Conservation (phyloP, 305 asterid genomes). For the Petunia hybrid region DNA sequence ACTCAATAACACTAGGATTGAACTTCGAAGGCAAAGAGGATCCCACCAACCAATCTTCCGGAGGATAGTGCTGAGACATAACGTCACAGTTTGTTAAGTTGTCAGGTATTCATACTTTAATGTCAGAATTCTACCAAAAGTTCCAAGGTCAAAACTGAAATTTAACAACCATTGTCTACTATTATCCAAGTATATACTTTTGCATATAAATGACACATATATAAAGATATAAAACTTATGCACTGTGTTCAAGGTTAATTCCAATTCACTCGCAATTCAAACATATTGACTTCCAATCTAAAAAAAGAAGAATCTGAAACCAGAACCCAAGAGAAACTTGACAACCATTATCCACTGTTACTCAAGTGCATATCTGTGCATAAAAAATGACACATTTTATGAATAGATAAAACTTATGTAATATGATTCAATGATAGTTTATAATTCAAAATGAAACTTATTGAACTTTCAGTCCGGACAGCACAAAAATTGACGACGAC, state of each 20-base stretch:
- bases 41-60: conserved; percentile 91
- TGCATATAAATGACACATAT: background rate
- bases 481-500: background rate
- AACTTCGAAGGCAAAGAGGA: conserved; percentile 86
- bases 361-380: background rate
- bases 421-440: background rate
- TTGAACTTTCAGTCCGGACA: background rate
- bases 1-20: conserved; percentile 60
- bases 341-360: background rate
- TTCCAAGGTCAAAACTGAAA: background rate
- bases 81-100: conserved; percentile 28
- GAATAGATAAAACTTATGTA: background rate
- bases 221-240: background rate
- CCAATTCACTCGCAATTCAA: background rate
- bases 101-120: conserved; percentile 4
- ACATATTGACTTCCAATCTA: background rate
- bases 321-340: background rate
- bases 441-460: background rate
- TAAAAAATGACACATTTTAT: background rate
- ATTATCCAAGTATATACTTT: conserved; percentile 22
- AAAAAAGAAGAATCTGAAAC: background rate
- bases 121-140: background rate
- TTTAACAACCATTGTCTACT: background rate
- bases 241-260: background rate
- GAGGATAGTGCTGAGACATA: conserved; percentile 76